These are phyloP conservation scores for Adansonia rubrostipa DNA, from an alignment of 441 rosid species.

Conservation along the genomic window DNA sequence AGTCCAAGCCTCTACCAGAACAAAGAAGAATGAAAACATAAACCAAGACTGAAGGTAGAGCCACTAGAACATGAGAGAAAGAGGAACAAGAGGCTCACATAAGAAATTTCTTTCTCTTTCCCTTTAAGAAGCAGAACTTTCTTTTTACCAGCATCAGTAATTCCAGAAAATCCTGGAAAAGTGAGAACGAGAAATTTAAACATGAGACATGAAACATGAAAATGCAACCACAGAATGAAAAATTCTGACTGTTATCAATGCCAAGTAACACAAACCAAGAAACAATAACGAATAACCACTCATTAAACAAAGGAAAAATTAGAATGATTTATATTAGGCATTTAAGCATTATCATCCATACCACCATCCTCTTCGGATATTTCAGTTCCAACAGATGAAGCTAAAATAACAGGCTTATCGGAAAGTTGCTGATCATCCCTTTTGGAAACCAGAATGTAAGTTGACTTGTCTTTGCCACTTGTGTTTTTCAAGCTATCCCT, in stretches of 20 bases:
- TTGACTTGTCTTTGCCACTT: slow-evolving; percentile 57
- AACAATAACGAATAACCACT: neutral
- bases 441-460: slow-evolving; percentile 47
- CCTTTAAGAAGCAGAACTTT: slow-evolving; percentile 73
- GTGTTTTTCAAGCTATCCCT: slow-evolving; percentile 52
- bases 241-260: neutral
- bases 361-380: slow-evolving; percentile 54
- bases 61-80: neutral
- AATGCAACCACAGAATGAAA: neutral
- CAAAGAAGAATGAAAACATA: slow-evolving; percentile 4
- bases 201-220: neutral
- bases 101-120: slow-evolving; percentile 64
- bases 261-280: neutral
- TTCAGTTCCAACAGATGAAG: slow-evolving; percentile 48
- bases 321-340: neutral
- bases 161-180: slow-evolving; percentile 51
- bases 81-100: slow-evolving; percentile 44
- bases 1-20: neutral
- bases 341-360: slow-evolving; percentile 28
- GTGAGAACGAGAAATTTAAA: neutral
- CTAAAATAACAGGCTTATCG: slow-evolving; percentile 42
- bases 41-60: neutral
- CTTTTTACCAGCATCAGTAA: slow-evolving; percentile 53
- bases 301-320: slow-evolving; percentile 1
- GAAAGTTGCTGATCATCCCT: slow-evolving; percentile 52